phyloP scores from a whole-genome alignment of 768 basidiomycete species.

The Leccinum imitatum region DNA sequence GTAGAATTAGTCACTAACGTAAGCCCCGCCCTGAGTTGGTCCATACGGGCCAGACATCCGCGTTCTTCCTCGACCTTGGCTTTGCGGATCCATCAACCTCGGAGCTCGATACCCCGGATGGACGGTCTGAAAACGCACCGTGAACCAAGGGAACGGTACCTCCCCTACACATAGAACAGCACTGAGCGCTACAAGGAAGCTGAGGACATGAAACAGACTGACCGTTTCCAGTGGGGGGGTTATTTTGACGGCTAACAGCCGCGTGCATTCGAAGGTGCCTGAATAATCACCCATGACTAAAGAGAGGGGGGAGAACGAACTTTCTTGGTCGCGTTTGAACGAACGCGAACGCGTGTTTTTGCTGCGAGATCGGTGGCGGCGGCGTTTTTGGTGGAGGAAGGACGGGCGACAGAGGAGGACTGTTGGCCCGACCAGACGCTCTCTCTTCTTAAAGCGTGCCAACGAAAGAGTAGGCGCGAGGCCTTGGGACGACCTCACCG shows the following conservation, averaged over 20 bases:
- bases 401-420: slow-evolving; percentile 16
- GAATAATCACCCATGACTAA: slow-evolving; percentile 1
- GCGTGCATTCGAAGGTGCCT: slow-evolving; percentile 9
- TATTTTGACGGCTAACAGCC: slow-evolving; percentile 18
- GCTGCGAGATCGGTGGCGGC: not conserved
- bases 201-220: not conserved
- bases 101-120: too few species aligned
- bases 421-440: slow-evolving; percentile 21
- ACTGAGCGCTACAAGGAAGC: not conserved
- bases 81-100: too few species aligned
- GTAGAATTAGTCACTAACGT: too few species aligned
- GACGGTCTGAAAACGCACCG: too few species aligned
- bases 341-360: slow-evolving; percentile 10
- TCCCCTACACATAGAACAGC: too few species aligned
- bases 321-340: slow-evolving; percentile 12
- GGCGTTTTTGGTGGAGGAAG: slow-evolving; percentile 3
- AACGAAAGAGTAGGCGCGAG: slow-evolving; percentile 16
- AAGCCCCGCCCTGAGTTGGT: too few species aligned
- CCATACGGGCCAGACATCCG: too few species aligned
- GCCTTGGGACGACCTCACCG: slow-evolving; percentile 7
- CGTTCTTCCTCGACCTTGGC: too few species aligned
- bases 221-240: slow-evolving; percentile 16
- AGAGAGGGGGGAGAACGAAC: not conserved
- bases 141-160: too few species aligned
- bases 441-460: slow-evolving; percentile 11